Evolutionary conservation across 2,329 filamentous ascomycete species (phyloP).

Genomic region (Clathrospora elynae): DNA sequence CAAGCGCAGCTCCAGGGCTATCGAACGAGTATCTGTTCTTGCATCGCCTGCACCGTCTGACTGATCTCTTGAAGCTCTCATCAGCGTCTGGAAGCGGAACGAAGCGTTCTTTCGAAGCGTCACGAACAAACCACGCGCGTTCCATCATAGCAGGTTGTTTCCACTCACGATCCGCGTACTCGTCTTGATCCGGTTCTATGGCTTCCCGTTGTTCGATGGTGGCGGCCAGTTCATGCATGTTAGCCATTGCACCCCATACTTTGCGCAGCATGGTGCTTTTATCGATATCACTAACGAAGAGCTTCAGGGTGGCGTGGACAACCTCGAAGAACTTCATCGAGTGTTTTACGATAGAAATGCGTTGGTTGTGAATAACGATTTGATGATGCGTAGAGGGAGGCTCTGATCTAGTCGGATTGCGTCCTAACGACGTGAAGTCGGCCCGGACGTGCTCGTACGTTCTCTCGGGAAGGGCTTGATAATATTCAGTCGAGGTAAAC

Average conservation of each 20-base stretch:
- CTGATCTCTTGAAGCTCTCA: constrained; percentile 12
- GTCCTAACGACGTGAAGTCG: constrained; percentile 3
- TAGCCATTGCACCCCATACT: constrained; percentile 33
- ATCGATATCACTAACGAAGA: constrained; percentile 33
- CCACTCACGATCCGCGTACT: constrained; percentile 15
- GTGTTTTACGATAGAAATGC: constrained; percentile 12
- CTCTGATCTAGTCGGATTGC: neutral
- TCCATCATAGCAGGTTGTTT: constrained; percentile 9
- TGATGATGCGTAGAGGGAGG: constrained; percentile 21
- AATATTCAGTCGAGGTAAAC: constrained; percentile 36
- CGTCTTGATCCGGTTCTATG: constrained; percentile 6
- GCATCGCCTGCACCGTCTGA: constrained; percentile 30
- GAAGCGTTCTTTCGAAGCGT: constrained; percentile 1
- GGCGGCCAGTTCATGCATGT: constrained; percentile 13
- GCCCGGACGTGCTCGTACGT: constrained; percentile 11
- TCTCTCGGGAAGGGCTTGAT: constrained; percentile 28
- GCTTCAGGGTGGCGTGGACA: constrained; percentile 21
- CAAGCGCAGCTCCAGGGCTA: constrained; percentile 23
- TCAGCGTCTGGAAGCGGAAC: constrained; percentile 17
- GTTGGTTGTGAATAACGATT: constrained; percentile 20
- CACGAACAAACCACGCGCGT: constrained; percentile 28
- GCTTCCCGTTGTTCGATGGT: constrained; percentile 7
- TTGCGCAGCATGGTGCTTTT: constrained; percentile 30
- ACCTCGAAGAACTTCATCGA: constrained; percentile 17
- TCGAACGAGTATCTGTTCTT: constrained; percentile 11